A percentile compares a stretch with the other conserved stretches of the same genome.
Conservation (phyloP, 345 rosid species). For the Ceriops decandra region DNA sequence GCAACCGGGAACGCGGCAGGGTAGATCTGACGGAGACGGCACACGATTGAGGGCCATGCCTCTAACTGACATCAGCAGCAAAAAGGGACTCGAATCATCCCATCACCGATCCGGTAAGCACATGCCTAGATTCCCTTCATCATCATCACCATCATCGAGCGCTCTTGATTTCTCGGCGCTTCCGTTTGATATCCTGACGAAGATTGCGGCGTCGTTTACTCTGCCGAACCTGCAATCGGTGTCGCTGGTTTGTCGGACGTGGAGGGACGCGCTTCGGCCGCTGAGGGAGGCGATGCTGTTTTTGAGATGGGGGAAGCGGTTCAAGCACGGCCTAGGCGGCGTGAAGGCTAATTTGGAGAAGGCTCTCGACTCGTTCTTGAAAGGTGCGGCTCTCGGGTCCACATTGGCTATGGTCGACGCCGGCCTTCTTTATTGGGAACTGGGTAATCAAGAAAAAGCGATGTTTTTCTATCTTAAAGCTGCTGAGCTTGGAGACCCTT, state of each 20-base stretch:
- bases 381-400: slow-evolving; percentile 80
- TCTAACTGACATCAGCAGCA: slow-evolving; percentile 10
- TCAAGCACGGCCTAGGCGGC: slow-evolving; percentile 82
- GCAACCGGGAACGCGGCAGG: slow-evolving; percentile 55
- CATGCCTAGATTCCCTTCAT: neutral
- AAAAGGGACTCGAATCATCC: neutral
- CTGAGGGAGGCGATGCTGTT: slow-evolving; percentile 81
- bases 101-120: no score
- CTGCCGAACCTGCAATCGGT: slow-evolving; percentile 59
- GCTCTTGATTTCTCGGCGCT: slow-evolving; percentile 58
- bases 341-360: slow-evolving; percentile 55
- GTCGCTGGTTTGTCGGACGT: slow-evolving; percentile 72
- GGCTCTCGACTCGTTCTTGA: slow-evolving; percentile 76
- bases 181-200: slow-evolving; percentile 62
- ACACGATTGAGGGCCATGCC: slow-evolving; percentile 36
- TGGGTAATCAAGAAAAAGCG: slow-evolving; percentile 55
- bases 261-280: slow-evolving; percentile 81
- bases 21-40: slow-evolving; percentile 38
- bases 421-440: slow-evolving; percentile 82
- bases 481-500: slow-evolving; percentile 69
- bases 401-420: slow-evolving; percentile 99
- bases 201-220: slow-evolving; percentile 64
- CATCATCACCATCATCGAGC: neutral
- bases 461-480: slow-evolving; percentile 57
- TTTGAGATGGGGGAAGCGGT: slow-evolving; percentile 71